A percentile compares a stretch with the other conserved stretches of the same genome.
Evolutionary conservation across 805 yeast genomes (phyloP).

Genomic region (Isabelozyma gotoi): DNA sequence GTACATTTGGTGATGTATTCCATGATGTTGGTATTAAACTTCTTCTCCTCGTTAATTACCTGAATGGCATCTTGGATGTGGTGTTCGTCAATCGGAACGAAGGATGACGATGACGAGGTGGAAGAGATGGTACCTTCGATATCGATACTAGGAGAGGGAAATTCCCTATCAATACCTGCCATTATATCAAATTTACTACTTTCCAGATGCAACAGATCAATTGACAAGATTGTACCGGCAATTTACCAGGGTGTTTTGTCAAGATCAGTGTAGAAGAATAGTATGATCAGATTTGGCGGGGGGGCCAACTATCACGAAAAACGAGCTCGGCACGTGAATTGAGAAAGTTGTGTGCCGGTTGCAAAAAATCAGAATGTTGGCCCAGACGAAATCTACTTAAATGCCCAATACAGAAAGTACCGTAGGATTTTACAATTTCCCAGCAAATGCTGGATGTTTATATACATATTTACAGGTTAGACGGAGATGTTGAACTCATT

Average conservation of each 20-base stretch:
- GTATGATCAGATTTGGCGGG: not conserved
- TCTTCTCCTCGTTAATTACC: constrained; percentile 60
- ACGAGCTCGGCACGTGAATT: not conserved
- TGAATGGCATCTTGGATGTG: constrained; percentile 48
- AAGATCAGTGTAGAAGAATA: not conserved
- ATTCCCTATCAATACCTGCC: not conserved
- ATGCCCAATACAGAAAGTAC: too few relatives aligned
- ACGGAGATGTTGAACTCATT: constrained; percentile 8
- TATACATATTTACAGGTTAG: too few relatives aligned
- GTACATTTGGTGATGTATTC: constrained; percentile 34
- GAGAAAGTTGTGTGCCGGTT: too few relatives aligned
- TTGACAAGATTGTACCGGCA: too few relatives aligned
- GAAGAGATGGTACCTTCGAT: constrained; percentile 2
- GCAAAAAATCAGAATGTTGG: not conserved
- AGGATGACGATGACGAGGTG: constrained; percentile 35
- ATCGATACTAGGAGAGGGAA: constrained; percentile 6
- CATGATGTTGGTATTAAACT: constrained; percentile 42
- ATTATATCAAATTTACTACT: too few relatives aligned
- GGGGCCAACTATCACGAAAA: not conserved
- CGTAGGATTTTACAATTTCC: too few relatives aligned
- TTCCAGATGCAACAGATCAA: too few relatives aligned
- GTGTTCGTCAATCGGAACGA: constrained; percentile 37
- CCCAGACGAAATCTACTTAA: too few relatives aligned
- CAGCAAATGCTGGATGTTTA: too few relatives aligned
- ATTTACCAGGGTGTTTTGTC: too few relatives aligned